phyloP scores from a whole-genome alignment of 2,329 filamentous ascomycete genomes.

The Microsporum canis region DNA sequence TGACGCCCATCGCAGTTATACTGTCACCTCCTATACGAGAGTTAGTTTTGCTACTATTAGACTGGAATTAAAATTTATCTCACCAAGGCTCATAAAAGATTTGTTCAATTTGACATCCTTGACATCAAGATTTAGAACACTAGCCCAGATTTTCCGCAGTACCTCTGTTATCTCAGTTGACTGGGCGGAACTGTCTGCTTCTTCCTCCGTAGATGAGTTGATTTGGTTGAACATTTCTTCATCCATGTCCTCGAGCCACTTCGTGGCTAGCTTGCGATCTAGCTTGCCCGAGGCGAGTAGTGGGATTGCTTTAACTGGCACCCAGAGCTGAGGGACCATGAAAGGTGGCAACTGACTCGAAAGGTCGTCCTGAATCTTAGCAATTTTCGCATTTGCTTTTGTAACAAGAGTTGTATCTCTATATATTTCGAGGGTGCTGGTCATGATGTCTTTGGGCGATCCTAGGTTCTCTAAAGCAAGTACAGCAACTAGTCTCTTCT shows the following conservation, averaged over 20 bases:
- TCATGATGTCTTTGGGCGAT: slow-evolving; percentile 11
- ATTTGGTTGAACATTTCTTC: slow-evolving; percentile 31
- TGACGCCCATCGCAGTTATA: slow-evolving; percentile 41
- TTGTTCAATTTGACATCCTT: slow-evolving; percentile 26
- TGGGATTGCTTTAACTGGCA: slow-evolving; percentile 10
- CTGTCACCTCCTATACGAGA: slow-evolving; percentile 36
- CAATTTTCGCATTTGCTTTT: slow-evolving; percentile 22
- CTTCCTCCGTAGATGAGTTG: slow-evolving; percentile 25
- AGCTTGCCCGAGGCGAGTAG: slow-evolving; percentile 12
- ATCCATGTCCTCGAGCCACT: slow-evolving; percentile 37
- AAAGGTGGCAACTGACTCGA: slow-evolving; percentile 24
- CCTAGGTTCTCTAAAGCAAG: slow-evolving; percentile 27
- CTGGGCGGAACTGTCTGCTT: slow-evolving; percentile 4
- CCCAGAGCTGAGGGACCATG: slow-evolving; percentile 14
- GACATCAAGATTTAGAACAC: slow-evolving; percentile 27
- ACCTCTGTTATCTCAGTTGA: slow-evolving; percentile 14
- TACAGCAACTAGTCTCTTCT: slow-evolving; percentile 37
- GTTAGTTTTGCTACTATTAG: neutral
- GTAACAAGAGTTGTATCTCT: slow-evolving; percentile 17
- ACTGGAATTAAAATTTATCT: neutral
- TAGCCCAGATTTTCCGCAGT: slow-evolving; percentile 23
- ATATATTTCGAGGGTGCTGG: slow-evolving; percentile 26
- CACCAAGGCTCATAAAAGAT: slow-evolving; percentile 28
- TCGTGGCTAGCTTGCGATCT: slow-evolving; percentile 24
- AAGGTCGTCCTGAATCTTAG: slow-evolving; percentile 28